Conservation (phyloP, 1,284 basidiomycete species). For the Rhodotorula sp. region DNA sequence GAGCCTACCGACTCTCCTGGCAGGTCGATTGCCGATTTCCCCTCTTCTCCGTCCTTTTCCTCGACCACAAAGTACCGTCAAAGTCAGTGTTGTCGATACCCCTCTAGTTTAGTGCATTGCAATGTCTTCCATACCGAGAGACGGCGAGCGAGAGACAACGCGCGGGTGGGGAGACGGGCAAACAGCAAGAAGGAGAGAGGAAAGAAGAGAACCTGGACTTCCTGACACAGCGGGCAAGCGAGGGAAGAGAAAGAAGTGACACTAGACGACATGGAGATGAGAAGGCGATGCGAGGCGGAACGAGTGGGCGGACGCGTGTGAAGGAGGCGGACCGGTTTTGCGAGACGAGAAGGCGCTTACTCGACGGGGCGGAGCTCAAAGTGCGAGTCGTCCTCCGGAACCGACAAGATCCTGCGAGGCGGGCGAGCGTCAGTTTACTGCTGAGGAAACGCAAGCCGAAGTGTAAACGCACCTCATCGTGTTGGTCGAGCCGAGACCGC, state of each 20-base stretch:
- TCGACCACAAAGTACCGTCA: not conserved
- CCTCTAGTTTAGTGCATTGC: not conserved
- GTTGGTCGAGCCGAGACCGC: constrained; percentile 82
- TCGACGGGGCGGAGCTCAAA: constrained; percentile 29
- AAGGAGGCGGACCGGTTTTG: not conserved
- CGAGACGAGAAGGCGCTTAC: not conserved
- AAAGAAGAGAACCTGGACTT: not conserved
- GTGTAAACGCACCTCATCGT: constrained; percentile 15
- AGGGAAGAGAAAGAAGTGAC: not conserved
- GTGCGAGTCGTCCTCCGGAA: constrained; percentile 29
- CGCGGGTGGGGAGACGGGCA: not conserved
- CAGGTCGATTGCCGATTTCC: not conserved
- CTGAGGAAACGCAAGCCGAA: not conserved
- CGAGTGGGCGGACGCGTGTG: not conserved
- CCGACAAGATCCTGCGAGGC: constrained; percentile 26
- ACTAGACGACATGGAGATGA: not conserved
- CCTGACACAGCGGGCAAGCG: not conserved
- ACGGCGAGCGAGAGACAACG: not conserved
- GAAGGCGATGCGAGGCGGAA: not conserved
- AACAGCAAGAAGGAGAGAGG: not conserved
- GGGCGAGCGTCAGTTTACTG: not conserved
- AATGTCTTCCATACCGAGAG: not conserved
- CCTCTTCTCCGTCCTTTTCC: not conserved
- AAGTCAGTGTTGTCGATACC: not conserved
- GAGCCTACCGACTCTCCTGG: no score